These are phyloP conservation scores for Golubevia sp. DNA, from an alignment of 1,284 basidiomycete species.

Conservation along the genomic window DNA sequence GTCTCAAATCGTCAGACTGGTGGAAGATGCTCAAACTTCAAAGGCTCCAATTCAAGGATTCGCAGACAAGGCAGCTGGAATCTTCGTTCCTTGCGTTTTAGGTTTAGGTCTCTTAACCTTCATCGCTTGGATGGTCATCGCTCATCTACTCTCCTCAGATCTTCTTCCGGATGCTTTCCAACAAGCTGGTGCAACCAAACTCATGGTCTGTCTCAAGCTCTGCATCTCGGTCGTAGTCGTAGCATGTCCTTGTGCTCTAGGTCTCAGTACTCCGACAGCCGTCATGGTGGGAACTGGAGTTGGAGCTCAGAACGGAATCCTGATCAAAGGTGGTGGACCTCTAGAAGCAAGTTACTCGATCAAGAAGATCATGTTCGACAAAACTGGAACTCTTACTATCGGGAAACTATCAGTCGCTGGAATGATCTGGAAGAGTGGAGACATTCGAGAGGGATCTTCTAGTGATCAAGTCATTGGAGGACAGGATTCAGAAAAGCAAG, in stretches of 20 bases:
- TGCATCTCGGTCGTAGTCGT: conserved; percentile 98
- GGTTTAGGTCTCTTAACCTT: conserved; percentile 82
- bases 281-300: conserved; percentile 99
- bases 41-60: conserved; percentile 98
- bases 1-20: conserved; percentile 92
- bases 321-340: conserved; percentile 95
- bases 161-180: conserved; percentile 83
- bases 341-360: conserved; percentile 87
- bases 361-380: conserved; percentile 85
- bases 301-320: conserved; percentile 92
- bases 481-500: not conserved
- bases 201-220: conserved; percentile 92
- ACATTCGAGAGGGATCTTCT: not conserved
- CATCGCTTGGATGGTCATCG: conserved; percentile 79
- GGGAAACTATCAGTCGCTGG: conserved; percentile 79
- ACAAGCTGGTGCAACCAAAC: conserved; percentile 77
- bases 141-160: conserved; percentile 67
- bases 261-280: conserved; percentile 93
- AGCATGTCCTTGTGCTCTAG: conserved; percentile 96
- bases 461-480: not conserved
- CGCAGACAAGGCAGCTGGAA: conserved; percentile 90
- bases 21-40: conserved; percentile 95
- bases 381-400: conserved; percentile 94
- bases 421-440: conserved; percentile 73
- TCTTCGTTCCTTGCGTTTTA: conserved; percentile 92